Conservation (phyloP, 805 yeast genomes). For the Lachancea lanzarotensis region DNA sequence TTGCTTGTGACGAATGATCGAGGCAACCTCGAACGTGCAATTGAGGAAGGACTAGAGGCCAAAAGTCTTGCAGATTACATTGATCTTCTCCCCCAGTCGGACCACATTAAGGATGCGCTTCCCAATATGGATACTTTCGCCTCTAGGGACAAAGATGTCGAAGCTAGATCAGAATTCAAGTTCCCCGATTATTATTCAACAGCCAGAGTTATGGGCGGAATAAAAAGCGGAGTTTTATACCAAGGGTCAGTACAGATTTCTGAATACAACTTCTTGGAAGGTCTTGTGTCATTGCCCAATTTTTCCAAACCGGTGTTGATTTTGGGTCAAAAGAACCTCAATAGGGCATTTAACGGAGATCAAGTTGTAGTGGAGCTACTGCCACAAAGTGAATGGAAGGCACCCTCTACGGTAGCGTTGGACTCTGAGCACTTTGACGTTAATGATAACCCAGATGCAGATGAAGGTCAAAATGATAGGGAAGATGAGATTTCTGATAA, state of each 20-base stretch:
- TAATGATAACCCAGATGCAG: slow-evolving; percentile 52
- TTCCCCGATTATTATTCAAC: slow-evolving; percentile 75
- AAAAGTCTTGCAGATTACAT: slow-evolving; percentile 64
- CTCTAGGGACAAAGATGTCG: slow-evolving; percentile 17
- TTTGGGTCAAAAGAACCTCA: slow-evolving; percentile 75
- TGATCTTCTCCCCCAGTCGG: slow-evolving; percentile 58
- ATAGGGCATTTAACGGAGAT: slow-evolving; percentile 90
- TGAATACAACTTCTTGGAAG: slow-evolving; percentile 84
- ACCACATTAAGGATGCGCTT: slow-evolving; percentile 70
- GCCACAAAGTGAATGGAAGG: slow-evolving; percentile 82
- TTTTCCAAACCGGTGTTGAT: slow-evolving; percentile 77
- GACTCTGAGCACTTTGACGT: slow-evolving; percentile 66
- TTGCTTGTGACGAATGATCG: slow-evolving; percentile 74
- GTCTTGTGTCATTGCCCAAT: slow-evolving; percentile 62
- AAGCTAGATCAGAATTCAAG: slow-evolving; percentile 42
- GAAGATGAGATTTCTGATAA: slow-evolving; percentile 34
- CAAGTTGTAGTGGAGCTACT: slow-evolving; percentile 83
- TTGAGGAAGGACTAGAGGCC: slow-evolving; percentile 46
- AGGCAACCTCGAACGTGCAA: slow-evolving; percentile 54
- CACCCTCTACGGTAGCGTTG: slow-evolving; percentile 69
- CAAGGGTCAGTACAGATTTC: slow-evolving; percentile 81
- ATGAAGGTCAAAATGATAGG: slow-evolving; percentile 43
- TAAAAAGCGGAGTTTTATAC: slow-evolving; percentile 76
- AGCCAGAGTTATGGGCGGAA: slow-evolving; percentile 84
- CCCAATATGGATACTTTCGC: slow-evolving; percentile 45